Evolutionary conservation across 257 asterid species (phyloP), one percentile per base, ranked within the genome.

Genomic region (Ajuga chamaepitys): DNA sequence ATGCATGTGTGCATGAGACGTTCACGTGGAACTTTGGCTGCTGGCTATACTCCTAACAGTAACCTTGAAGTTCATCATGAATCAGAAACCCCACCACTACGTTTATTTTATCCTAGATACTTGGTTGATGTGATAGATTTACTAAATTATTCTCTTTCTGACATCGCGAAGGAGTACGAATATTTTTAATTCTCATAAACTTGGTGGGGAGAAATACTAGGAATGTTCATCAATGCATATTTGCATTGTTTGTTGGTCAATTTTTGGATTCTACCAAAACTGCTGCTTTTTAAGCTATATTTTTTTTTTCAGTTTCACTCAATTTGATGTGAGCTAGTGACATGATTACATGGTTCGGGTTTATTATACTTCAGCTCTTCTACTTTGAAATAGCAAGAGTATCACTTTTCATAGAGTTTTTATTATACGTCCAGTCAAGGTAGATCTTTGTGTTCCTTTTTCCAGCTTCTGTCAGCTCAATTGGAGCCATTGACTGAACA

Each of bases 401-500:
- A 53, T 53, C 59, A 53, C 11, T 32, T 32, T 16, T 9, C 6
- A 13, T 8, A 25, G n/a, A n/a, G n/a, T 34, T 12, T 21, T 2
- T 41, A 5, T 37, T 56, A 14, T 41, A 32, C 14, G 35, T 17
- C n/a, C 12, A 5, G 37, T 37, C 4, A 41, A 26, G 16, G 48
- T 62, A 25, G 64, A 38, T 51, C 35, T 45, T 25, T 51, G n/a
- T 24, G 9, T 56, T 42, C 37, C 0, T 66, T 54, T 16, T 60
- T 73, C 45, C 83, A 83, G 89, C 78, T 83, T 56, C 81, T 83
- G 38, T 69, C 71, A 48, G 77, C 71, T 58, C 82, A 80, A 54
- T 68, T 83, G 51, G 89, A 83, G 77, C 89, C 86, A 14, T 46
- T 83, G 66, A 81, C 89, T 0, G 89, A 83, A 71, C 89, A 83